phyloP scores from a whole-genome alignment of 441 rosid species.

The Raphanus hybrid region DNA sequence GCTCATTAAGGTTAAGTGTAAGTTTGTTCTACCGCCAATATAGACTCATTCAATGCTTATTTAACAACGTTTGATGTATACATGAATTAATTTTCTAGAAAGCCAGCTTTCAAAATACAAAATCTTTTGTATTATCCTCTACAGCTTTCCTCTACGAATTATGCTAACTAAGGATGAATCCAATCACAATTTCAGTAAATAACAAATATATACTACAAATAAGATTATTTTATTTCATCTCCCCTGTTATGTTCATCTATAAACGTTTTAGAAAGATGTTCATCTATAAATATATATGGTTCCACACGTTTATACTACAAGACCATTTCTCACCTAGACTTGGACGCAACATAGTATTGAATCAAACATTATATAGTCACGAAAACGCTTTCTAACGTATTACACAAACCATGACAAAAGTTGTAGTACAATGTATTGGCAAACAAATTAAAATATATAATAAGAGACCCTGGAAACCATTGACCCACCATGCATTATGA shows the following conservation, averaged over 20 bases:
- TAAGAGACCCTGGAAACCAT: conserved; percentile 11
- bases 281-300: not conserved
- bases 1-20: not conserved
- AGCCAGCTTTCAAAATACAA: not conserved
- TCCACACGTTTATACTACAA: conserved; percentile 4
- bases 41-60: not conserved
- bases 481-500: conserved; percentile 38
- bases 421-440: not conserved
- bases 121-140: not conserved
- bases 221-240: not conserved
- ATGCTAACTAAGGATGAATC: not conserved
- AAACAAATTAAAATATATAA: not conserved
- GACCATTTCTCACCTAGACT: conserved; percentile 9
- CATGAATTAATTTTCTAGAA: not conserved
- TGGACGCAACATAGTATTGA: not conserved
- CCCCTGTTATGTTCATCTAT: not conserved
- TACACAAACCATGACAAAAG: conserved; percentile 5
- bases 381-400: not conserved
- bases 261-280: not conserved
- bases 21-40: not conserved
- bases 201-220: not conserved
- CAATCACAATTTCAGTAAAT: not conserved
- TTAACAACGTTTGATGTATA: not conserved
- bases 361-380: not conserved
- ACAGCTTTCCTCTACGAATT: not conserved